Percentiles rank a stretch among this genome's conserved stretches.
Evolutionary conservation across 2,329 filamentous ascomycete genomes (phyloP).

Genomic region (Epichloe coenophiala): DNA sequence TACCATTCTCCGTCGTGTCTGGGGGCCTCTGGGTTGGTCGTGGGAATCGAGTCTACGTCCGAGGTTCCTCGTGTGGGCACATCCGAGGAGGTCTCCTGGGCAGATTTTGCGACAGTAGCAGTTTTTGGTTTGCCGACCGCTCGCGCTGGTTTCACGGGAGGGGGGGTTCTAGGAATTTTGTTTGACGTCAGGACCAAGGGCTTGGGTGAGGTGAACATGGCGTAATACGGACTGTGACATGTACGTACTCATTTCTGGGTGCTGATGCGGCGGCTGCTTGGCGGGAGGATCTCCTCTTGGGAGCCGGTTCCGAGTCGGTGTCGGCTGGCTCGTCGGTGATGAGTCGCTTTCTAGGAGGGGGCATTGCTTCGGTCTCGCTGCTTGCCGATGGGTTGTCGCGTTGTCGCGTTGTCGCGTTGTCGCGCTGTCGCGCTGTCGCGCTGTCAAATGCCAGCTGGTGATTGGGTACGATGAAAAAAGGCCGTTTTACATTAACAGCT

Average conservation of each 20-base stretch:
- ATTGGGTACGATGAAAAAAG: too few species aligned
- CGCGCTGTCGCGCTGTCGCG: too few species aligned
- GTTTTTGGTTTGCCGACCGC: neutral
- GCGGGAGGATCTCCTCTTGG: constrained; percentile 16
- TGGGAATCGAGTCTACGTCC: constrained; percentile 21
- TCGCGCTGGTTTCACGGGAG: neutral
- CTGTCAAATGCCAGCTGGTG: neutral
- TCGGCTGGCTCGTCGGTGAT: neutral
- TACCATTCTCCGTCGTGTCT: constrained; percentile 36
- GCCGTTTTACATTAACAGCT: too few species aligned
- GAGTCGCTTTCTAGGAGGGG: neutral
- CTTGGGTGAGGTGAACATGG: too few species aligned
- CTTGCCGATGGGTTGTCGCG: neutral
- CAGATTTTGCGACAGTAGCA: neutral
- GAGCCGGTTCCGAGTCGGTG: constrained; percentile 7
- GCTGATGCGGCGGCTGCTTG: constrained; percentile 9
- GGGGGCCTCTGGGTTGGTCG: constrained; percentile 23
- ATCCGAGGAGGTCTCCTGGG: neutral
- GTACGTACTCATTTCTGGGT: neutral
- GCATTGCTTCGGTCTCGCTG: neutral
- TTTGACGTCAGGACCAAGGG: neutral
- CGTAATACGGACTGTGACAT: too few species aligned
- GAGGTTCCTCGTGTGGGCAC: constrained; percentile 16
- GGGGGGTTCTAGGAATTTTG: neutral
- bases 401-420: too few species aligned